Percentiles rank a stretch among this genome's conserved stretches.
These are phyloP conservation scores for Setaria italica DNA, from an alignment of 202 grass and related monocot genomes.

Conservation along the genomic window DNA sequence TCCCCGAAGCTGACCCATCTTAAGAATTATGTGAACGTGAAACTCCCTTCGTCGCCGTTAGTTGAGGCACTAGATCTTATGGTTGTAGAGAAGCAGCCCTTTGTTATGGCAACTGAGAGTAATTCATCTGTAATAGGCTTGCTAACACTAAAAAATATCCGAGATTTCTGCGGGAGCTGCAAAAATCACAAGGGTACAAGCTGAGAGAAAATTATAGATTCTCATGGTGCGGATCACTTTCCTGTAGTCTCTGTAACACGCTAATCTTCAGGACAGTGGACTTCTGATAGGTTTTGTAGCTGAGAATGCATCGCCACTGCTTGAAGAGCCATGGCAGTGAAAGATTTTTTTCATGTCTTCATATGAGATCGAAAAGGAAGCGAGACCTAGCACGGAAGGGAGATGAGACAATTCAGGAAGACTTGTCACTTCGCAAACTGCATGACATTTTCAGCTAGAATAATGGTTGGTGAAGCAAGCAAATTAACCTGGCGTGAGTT, in stretches of 20 bases:
- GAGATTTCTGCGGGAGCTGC: conserved; percentile 62
- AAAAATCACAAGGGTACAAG: conserved; percentile 39
- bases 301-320: conserved; percentile 70
- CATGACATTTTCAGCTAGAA: neutral
- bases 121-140: conserved; percentile 56
- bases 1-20: too few species aligned
- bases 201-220: conserved; percentile 63
- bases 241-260: conserved; percentile 67
- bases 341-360: conserved; percentile 53
- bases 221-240: conserved; percentile 44
- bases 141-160: conserved; percentile 69
- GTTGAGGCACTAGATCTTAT: conserved; percentile 71
- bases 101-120: conserved; percentile 62
- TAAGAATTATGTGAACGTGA: too few species aligned
- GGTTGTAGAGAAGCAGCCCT: conserved; percentile 69
- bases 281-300: conserved; percentile 67
- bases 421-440: neutral
- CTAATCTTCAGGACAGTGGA: conserved; percentile 29
- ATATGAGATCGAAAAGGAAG: conserved; percentile 29
- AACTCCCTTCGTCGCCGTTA: conserved; percentile 10
- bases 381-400: neutral
- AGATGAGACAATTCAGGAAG: neutral
- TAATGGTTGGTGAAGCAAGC: neutral
- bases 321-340: conserved; percentile 57
- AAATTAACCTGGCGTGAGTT: neutral